phyloP scores from a whole-genome alignment of 805 yeast species.

The Ogataea wickerhamii region DNA sequence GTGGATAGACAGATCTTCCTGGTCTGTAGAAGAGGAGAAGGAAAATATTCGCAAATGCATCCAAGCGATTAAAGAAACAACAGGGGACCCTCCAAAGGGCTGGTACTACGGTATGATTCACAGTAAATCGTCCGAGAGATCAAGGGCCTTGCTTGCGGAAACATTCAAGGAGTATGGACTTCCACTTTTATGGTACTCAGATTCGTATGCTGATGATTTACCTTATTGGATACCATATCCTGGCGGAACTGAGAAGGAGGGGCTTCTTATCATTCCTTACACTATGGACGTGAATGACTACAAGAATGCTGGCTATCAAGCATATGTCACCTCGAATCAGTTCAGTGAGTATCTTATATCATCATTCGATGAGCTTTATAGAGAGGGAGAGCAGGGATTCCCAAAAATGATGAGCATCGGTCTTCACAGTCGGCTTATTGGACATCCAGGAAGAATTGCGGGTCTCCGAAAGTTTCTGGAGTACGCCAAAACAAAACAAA shows the following conservation, averaged over 20 bases:
- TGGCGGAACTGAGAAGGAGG: conserved; percentile 19
- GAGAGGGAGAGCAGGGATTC: conserved; percentile 26
- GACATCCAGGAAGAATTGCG: conserved; percentile 35
- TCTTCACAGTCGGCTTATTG: conserved; percentile 34
- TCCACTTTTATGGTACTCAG: conserved; percentile 34
- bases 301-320: conserved; percentile 23
- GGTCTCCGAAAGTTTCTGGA: conserved; percentile 34
- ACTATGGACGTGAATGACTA: conserved; percentile 28
- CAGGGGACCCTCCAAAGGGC: conserved; percentile 35
- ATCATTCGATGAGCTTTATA: conserved; percentile 35
- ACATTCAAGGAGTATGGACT: conserved; percentile 25
- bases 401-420: conserved; percentile 37
- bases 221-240: conserved; percentile 33
- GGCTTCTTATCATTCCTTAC: conserved; percentile 28
- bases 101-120: conserved; percentile 33
- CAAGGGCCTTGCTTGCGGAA: conserved; percentile 14
- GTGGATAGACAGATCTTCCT: conserved; percentile 34
- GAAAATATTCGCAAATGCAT: conserved; percentile 29
- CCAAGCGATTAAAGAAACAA: conserved; percentile 26
- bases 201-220: conserved; percentile 35
- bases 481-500: conserved; percentile 30
- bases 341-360: conserved; percentile 31
- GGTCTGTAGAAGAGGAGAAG: conserved; percentile 32
- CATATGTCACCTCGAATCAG: conserved; percentile 24
- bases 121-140: conserved; percentile 30